Percentiles rank a stretch among this genome's conserved stretches.
Conservation (phyloP, 805 yeast genomes). For the Spathaspora girioi region DNA sequence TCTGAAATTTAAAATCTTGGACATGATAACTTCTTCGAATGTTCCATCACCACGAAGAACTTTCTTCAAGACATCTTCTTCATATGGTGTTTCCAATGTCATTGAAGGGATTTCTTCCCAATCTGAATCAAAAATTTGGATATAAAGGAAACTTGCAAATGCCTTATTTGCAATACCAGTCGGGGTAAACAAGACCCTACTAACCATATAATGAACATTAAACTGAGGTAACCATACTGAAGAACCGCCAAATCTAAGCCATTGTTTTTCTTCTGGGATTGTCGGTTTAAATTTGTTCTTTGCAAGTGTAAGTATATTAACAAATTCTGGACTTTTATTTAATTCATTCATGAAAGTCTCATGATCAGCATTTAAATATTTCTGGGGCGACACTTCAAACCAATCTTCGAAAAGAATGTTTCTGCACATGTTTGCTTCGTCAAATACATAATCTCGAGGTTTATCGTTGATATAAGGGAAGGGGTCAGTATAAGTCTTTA, state of each 20-base stretch:
- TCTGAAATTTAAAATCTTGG: conserved; percentile 12
- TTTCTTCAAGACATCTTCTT: conserved; percentile 10
- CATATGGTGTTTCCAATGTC: conserved; percentile 23
- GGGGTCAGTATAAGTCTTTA: conserved; percentile 18
- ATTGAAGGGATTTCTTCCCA: conserved; percentile 21
- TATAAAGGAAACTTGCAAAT: conserved; percentile 19
- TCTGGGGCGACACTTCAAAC: conserved; percentile 12
- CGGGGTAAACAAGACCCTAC: conserved; percentile 24
- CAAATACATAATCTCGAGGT: conserved; percentile 8
- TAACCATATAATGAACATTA: conserved; percentile 27
- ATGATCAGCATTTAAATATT: conserved; percentile 15
- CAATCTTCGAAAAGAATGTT: conserved; percentile 9
- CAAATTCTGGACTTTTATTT: conserved; percentile 5
- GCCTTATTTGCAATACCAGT: conserved; percentile 22
- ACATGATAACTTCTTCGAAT: conserved; percentile 6
- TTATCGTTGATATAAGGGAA: conserved; percentile 5
- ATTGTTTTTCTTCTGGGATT: conserved; percentile 19
- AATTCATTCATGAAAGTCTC: conserved; percentile 9
- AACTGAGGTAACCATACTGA: conserved; percentile 30
- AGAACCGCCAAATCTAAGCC: conserved; percentile 32
- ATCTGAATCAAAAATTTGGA: conserved; percentile 18
- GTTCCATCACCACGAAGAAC: conserved; percentile 16
- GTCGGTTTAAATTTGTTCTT: conserved; percentile 14
- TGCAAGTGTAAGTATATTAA: conserved; percentile 14
- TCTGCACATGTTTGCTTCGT: conserved; percentile 12